Conservation (phyloP, 805 yeast genomes). For the Middelhovenomyces tepae region DNA sequence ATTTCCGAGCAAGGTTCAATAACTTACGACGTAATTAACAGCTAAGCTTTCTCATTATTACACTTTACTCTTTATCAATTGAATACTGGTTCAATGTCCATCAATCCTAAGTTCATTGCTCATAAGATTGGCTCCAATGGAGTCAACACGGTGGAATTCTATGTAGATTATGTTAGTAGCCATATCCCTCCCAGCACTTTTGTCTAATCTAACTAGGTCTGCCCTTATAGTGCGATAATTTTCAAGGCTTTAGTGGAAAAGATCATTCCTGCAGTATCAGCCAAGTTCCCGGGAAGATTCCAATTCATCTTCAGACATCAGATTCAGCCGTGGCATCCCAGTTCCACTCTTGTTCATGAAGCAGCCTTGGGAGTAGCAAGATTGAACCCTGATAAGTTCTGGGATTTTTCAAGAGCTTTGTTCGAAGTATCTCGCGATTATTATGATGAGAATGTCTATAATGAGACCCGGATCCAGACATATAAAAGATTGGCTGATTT, state of each 20-base stretch:
- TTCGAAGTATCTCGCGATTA: conserved; percentile 47
- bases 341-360: conserved; percentile 59
- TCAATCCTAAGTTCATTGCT: conserved; percentile 16
- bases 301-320: conserved; percentile 61
- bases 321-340: conserved; percentile 89
- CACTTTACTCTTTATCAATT: too few species aligned
- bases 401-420: conserved; percentile 48
- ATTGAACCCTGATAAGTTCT: conserved; percentile 43
- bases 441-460: conserved; percentile 52
- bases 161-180: conserved; percentile 47
- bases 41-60: too few species aligned
- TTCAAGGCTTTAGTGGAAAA: conserved; percentile 46
- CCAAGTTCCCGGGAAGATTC: conserved; percentile 40
- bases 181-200: too few species aligned
- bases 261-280: conserved; percentile 44
- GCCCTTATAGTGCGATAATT: conserved; percentile 64
- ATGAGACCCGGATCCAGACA: conserved; percentile 47
- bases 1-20: too few species aligned
- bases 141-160: conserved; percentile 46
- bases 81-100: too few species aligned
- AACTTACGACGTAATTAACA: too few species aligned
- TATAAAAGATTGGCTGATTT: conserved; percentile 45
- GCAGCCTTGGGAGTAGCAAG: conserved; percentile 60
- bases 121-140: conserved; percentile 15
- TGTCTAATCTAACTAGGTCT: too few species aligned